phyloP scores from a whole-genome alignment of 768 basidiomycete species.

The Boletellus ananas region DNA sequence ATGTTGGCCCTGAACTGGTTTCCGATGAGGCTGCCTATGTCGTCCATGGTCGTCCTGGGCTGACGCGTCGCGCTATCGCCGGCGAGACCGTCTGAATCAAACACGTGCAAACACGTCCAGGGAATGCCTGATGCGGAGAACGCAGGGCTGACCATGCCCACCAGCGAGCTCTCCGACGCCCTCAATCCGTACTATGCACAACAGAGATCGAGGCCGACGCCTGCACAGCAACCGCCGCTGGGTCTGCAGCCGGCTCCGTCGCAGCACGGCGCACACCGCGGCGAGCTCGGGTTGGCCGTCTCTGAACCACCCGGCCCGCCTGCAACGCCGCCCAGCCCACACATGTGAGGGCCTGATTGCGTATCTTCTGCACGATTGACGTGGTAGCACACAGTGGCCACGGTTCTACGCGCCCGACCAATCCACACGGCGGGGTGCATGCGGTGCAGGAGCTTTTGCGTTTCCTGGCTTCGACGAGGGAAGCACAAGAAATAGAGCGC shows the following conservation, averaged over 20 bases:
- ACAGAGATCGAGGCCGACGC: conserved; percentile 31
- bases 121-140: background rate
- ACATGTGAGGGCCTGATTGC: conserved; percentile 33
- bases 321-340: conserved; percentile 28
- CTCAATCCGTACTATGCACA: conserved; percentile 66
- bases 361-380: background rate
- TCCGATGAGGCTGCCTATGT: conserved; percentile 56
- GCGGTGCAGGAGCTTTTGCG: conserved; percentile 60
- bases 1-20: conserved; percentile 43
- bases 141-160: conserved; percentile 40
- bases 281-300: conserved; percentile 63
- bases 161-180: conserved; percentile 76
- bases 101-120: conserved; percentile 27
- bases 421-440: conserved; percentile 35
- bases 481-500: conserved; percentile 58
- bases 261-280: conserved; percentile 52
- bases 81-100: conserved; percentile 27
- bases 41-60: conserved; percentile 26
- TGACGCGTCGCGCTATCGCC: conserved; percentile 39
- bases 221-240: conserved; percentile 24
- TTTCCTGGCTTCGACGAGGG: conserved; percentile 52
- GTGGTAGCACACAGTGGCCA: conserved; percentile 7
- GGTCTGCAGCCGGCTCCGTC: conserved; percentile 31
- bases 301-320: conserved; percentile 36
- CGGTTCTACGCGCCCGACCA: conserved; percentile 17